phyloP scores from a whole-genome alignment of 169 alveolate genomes.

The Fabrea salina region DNA sequence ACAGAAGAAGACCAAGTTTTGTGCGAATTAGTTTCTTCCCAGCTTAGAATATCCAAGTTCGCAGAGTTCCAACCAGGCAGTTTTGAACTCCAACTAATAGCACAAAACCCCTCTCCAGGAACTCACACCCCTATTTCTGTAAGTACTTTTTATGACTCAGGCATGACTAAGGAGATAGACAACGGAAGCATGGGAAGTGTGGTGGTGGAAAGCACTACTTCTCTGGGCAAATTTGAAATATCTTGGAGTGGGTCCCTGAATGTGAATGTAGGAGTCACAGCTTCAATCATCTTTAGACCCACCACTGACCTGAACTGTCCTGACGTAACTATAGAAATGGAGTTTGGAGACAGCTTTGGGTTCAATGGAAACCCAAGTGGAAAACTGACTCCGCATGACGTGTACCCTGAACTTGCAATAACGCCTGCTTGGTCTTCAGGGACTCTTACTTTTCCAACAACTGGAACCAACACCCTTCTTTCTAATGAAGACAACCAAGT shows the following conservation, averaged over 20 bases:
- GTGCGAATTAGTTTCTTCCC: neutral
- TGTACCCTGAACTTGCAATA: conserved; percentile 3
- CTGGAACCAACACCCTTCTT: neutral
- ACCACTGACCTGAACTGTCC: neutral
- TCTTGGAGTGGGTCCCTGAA: neutral
- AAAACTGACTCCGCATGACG: neutral
- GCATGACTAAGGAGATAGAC: neutral
- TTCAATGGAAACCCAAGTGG: neutral
- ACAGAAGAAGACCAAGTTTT: conserved; percentile 31
- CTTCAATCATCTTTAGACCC: conserved; percentile 8
- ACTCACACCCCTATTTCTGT: conserved; percentile 13
- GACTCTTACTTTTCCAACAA: neutral
- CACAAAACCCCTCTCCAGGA: conserved; percentile 30
- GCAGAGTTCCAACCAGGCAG: neutral
- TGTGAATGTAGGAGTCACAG: neutral
- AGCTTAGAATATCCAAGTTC: conserved; percentile 17
- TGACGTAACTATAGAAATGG: neutral
- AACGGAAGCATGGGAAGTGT: neutral
- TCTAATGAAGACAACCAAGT: neutral
- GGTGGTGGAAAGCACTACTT: neutral
- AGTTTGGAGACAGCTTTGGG: neutral
- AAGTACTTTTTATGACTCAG: neutral
- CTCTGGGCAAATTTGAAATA: neutral
- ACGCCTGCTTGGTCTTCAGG: neutral
- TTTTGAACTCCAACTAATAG: neutral